These are phyloP conservation scores for Candida labiduridarum DNA, from an alignment of 1,139 yeast genomes.

Conservation along the genomic window DNA sequence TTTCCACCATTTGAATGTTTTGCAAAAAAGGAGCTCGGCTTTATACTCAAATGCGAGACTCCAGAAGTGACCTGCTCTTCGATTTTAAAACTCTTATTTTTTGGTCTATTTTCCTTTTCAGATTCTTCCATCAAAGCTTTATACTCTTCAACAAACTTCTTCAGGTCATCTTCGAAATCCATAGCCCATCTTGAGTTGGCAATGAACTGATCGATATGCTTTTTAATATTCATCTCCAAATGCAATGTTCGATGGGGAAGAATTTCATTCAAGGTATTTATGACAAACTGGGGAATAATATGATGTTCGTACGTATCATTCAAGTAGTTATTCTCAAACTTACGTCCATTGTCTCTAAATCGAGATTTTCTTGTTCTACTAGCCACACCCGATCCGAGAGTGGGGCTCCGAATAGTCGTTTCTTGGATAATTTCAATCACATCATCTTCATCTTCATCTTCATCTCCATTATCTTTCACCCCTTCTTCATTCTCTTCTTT, in stretches of 20 bases:
- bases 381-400: neutral
- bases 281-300: constrained; percentile 1
- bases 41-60: neutral
- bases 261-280: neutral
- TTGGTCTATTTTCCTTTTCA: constrained; percentile 1
- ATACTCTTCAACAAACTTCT: neutral
- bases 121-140: neutral
- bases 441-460: constrained; percentile 28
- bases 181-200: neutral
- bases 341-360: neutral
- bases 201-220: neutral
- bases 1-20: neutral
- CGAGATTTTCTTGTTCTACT: neutral
- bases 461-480: constrained; percentile 3
- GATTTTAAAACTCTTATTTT: constrained; percentile 1
- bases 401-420: neutral
- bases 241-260: constrained; percentile 2
- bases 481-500: constrained; percentile 5
- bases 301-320: neutral
- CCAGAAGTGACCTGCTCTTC: neutral
- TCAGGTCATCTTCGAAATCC: neutral
- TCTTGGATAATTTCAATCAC: constrained; percentile 20
- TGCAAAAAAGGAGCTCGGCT: neutral
- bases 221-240: neutral
- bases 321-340: constrained; percentile 4